Evolutionary conservation across 306 rosid genomes (phyloP).

Genomic region (Corylus heterophylla): DNA sequence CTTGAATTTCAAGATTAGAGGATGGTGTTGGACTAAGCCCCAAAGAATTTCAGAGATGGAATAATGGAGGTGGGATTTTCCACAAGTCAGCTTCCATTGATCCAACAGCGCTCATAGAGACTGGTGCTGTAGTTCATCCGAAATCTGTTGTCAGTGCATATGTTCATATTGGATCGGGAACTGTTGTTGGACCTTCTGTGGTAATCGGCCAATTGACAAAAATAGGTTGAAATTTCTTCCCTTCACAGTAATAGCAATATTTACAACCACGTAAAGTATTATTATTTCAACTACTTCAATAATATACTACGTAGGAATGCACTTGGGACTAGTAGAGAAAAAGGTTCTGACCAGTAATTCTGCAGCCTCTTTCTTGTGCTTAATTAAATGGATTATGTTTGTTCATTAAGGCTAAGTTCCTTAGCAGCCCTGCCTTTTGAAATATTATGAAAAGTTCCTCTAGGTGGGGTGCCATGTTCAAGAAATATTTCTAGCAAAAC

Average conservation of each 20-base stretch:
- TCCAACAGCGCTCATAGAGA: conserved; percentile 64
- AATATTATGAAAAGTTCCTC: conserved; percentile 9
- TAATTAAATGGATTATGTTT: conserved; percentile 7
- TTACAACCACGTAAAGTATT: neutral
- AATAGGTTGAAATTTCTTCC: conserved; percentile 52
- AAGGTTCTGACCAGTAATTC: too few relatives aligned
- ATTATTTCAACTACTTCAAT: neutral
- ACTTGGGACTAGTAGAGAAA: too few relatives aligned
- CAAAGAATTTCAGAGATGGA: conserved; percentile 59
- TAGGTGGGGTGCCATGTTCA: neutral
- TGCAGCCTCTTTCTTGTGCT: neutral
- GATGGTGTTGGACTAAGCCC: conserved; percentile 24
- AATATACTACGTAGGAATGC: too few relatives aligned
- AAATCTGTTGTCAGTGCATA: conserved; percentile 54
- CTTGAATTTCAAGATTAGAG: conserved; percentile 49
- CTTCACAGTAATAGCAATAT: neutral
- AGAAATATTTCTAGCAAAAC: neutral
- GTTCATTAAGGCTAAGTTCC: conserved; percentile 6
- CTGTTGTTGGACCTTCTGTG: conserved; percentile 80
- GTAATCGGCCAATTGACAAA: conserved; percentile 57
- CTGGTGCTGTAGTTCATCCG: conserved; percentile 77
- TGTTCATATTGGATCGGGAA: conserved; percentile 71
- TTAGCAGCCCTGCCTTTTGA: neutral
- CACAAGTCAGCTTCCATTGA: conserved; percentile 68
- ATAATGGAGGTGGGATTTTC: conserved; percentile 78